A percentile compares a stretch with the other conserved stretches of the same genome.
phyloP scores from a whole-genome alignment of 2,329 filamentous ascomycete species.

The Kalaharituber pfeilii region DNA sequence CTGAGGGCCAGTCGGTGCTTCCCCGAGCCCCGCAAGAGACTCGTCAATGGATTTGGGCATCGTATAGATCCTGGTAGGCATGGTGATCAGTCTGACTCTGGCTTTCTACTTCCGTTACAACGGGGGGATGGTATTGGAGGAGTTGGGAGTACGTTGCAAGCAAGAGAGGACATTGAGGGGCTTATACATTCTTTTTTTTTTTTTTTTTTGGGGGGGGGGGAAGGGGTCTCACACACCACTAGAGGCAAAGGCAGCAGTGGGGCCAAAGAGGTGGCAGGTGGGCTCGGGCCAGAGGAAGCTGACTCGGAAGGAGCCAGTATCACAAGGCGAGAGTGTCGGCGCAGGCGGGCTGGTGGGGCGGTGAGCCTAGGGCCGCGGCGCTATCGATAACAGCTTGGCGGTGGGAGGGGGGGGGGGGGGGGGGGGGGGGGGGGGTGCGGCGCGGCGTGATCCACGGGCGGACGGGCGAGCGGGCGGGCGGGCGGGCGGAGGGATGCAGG shows the following conservation, averaged over 20 bases:
- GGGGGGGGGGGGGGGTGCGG: neutral
- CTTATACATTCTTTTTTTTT: neutral
- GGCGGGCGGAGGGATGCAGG: neutral
- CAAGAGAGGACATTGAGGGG: neutral
- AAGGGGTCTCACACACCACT: neutral
- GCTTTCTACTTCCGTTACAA: neutral
- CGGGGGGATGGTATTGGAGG: neutral
- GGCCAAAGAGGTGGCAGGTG: neutral
- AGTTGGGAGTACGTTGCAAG: neutral
- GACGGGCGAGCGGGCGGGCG: neutral
- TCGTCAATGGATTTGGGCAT: constrained; percentile 56
- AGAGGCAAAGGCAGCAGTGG: neutral
- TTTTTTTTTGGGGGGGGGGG: neutral
- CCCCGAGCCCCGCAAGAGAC: constrained; percentile 38
- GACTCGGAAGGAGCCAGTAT: too few species aligned
- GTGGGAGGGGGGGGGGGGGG: neutral
- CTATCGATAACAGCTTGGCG: neutral
- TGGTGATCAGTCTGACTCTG: neutral
- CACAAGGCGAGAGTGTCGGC: too few species aligned
- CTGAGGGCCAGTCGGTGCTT: constrained; percentile 35
- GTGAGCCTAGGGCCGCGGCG: neutral
- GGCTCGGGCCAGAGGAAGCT: neutral
- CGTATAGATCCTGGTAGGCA: constrained; percentile 41
- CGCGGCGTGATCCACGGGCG: neutral
- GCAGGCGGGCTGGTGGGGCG: neutral